Percentiles rank a stretch among this genome's conserved stretches.
These are phyloP conservation scores for Kodamaea laetipori DNA, from an alignment of 805 yeast genomes.

Conservation along the genomic window DNA sequence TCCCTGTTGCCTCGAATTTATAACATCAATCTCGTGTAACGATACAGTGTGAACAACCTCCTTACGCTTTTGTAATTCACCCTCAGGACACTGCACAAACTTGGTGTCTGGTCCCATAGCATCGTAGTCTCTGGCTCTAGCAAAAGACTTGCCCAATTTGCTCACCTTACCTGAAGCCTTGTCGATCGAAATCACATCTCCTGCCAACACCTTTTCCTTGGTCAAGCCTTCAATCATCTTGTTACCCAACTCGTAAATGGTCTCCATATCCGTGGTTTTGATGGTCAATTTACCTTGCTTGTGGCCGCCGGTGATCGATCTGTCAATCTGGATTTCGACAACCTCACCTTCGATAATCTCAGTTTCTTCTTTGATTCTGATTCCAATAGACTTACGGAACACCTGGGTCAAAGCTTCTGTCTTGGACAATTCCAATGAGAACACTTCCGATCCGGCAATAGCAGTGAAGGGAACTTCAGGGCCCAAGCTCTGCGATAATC, in stretches of 20 bases:
- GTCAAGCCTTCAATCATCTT: conserved; percentile 94
- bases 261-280: conserved; percentile 97
- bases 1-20: conserved; percentile 97
- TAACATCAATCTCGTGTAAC: conserved; percentile 95
- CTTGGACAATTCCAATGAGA: conserved; percentile 86
- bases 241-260: conserved; percentile 91
- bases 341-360: conserved; percentile 99
- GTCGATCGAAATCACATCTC: conserved; percentile 94
- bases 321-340: conserved; percentile 92
- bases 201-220: conserved; percentile 93
- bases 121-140: conserved; percentile 96
- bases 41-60: conserved; percentile 98
- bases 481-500: conserved; percentile 73
- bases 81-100: conserved; percentile 98
- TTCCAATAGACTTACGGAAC: conserved; percentile 93
- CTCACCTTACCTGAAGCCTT: conserved; percentile 93
- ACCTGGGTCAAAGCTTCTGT: conserved; percentile 97
- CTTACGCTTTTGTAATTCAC: conserved; percentile 94
- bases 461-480: conserved; percentile 92
- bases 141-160: conserved; percentile 92
- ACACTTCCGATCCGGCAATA: conserved; percentile 91
- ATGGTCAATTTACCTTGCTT: conserved; percentile 97
- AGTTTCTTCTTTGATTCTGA: conserved; percentile 93
- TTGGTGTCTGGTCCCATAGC: conserved; percentile 98
- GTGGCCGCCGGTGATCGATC: conserved; percentile 95